Conservation (phyloP, 768 basidiomycete species). For the Daedaleopsis sinensis region DNA sequence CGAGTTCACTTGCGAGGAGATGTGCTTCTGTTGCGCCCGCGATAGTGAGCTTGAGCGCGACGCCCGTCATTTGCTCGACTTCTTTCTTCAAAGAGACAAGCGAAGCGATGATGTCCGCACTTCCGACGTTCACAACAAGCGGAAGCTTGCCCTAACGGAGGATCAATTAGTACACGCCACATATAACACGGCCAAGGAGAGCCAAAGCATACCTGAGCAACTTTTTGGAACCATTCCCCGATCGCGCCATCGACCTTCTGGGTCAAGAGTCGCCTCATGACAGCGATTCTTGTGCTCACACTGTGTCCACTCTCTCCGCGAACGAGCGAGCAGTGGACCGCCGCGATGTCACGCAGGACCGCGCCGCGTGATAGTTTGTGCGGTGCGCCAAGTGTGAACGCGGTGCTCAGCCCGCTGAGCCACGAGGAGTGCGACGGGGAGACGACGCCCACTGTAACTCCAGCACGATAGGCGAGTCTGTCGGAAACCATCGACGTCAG, state of each 20-base stretch:
- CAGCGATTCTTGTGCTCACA: slow-evolving; percentile 79
- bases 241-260: slow-evolving; percentile 32
- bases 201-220: slow-evolving; percentile 29
- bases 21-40: slow-evolving; percentile 63
- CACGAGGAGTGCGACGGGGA: slow-evolving; percentile 37
- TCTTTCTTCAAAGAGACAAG: slow-evolving; percentile 63
- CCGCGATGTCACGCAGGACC: slow-evolving; percentile 42
- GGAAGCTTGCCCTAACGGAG: slow-evolving; percentile 54
- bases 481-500: not conserved
- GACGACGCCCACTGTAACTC: slow-evolving; percentile 47
- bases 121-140: slow-evolving; percentile 67
- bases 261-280: slow-evolving; percentile 66
- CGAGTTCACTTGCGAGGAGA: slow-evolving; percentile 66
- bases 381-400: slow-evolving; percentile 43
- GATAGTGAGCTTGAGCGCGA: slow-evolving; percentile 45
- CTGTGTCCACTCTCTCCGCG: slow-evolving; percentile 50
- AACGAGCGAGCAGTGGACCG: slow-evolving; percentile 44
- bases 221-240: slow-evolving; percentile 36
- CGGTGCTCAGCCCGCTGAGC: slow-evolving; percentile 44
- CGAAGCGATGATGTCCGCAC: slow-evolving; percentile 76
- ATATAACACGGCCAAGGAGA: not conserved
- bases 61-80: slow-evolving; percentile 42
- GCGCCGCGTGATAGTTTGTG: slow-evolving; percentile 46
- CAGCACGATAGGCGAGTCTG: slow-evolving; percentile 50
- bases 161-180: not conserved